A percentile compares a stretch with the other conserved stretches of the same genome.
Evolutionary conservation across 805 yeast species (phyloP).

Genomic region (Candida corydali): DNA sequence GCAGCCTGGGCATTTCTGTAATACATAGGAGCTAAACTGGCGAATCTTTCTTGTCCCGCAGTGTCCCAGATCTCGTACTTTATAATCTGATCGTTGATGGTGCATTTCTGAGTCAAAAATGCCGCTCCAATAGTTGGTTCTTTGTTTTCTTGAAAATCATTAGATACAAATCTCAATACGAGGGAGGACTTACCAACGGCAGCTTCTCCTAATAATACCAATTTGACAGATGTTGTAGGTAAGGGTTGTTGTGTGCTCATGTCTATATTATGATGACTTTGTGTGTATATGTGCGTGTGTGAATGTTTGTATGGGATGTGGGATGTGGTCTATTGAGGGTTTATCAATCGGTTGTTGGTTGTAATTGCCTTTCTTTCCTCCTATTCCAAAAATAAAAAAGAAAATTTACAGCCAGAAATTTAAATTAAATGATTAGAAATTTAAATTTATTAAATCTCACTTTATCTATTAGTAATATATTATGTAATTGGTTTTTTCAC

Average conservation of each 20-base stretch:
- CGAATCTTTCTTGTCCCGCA: constrained; percentile 97
- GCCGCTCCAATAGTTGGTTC: constrained; percentile 99
- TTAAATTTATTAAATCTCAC: no score
- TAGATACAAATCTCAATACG: constrained; percentile 86
- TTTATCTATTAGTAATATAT: no score
- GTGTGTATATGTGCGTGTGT: no score
- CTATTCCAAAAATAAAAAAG: no score
- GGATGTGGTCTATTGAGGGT: no score
- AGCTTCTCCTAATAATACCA: constrained; percentile 92
- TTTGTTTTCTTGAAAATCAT: constrained; percentile 94
- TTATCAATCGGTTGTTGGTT: no score
- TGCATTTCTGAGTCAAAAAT: constrained; percentile 88
- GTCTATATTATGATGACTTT: no score
- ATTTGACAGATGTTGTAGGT: constrained; percentile 71
- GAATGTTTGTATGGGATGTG: no score
- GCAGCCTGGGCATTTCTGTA: constrained; percentile 98
- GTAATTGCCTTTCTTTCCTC: no score
- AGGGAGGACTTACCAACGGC: constrained; percentile 96
- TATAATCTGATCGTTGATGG: constrained; percentile 79
- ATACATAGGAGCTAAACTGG: constrained; percentile 94
- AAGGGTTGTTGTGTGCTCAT: constrained; percentile 10
- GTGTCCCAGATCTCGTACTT: constrained; percentile 96
- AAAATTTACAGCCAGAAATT: no score
- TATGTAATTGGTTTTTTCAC: no score
- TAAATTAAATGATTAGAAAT: no score